phyloP scores from a whole-genome alignment of 495 filamentous ascomycete genomes.

The Aspergillus carlsbadensis region DNA sequence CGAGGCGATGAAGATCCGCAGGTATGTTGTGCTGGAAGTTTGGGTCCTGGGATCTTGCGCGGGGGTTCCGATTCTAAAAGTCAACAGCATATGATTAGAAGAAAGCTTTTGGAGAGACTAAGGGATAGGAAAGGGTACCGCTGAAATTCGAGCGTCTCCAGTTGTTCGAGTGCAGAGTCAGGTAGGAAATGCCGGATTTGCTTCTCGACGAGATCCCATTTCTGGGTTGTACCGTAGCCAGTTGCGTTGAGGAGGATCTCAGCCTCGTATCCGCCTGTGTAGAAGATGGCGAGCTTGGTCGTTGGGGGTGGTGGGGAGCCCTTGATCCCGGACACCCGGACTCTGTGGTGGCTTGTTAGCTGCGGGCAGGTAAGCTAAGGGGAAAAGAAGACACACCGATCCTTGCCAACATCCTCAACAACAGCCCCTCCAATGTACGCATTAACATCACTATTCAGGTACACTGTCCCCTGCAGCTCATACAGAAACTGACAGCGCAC shows the following conservation, averaged over 20 bases:
- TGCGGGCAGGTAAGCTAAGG: constrained; percentile 4
- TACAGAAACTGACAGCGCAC: constrained; percentile 54
- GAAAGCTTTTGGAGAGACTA: too few relatives aligned
- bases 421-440: constrained; percentile 42
- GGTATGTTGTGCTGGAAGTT: constrained; percentile 28
- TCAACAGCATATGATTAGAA: background rate
- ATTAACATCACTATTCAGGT: constrained; percentile 53
- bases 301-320: constrained; percentile 52
- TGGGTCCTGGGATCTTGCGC: constrained; percentile 23
- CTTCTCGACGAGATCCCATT: constrained; percentile 42
- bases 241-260: constrained; percentile 41
- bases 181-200: constrained; percentile 32
- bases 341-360: constrained; percentile 20
- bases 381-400: constrained; percentile 20
- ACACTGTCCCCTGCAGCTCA: constrained; percentile 54
- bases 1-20: constrained; percentile 30
- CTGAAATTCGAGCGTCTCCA: constrained; percentile 34
- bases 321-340: constrained; percentile 42
- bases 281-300: constrained; percentile 53
- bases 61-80: constrained; percentile 25
- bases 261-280: constrained; percentile 45
- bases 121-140: constrained; percentile 9
- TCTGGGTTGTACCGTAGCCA: constrained; percentile 39
- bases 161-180: constrained; percentile 8
- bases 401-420: constrained; percentile 30